Base-by-base conservation (phyloP, 257 asterid species). In the Apocynum venetum region DNA sequence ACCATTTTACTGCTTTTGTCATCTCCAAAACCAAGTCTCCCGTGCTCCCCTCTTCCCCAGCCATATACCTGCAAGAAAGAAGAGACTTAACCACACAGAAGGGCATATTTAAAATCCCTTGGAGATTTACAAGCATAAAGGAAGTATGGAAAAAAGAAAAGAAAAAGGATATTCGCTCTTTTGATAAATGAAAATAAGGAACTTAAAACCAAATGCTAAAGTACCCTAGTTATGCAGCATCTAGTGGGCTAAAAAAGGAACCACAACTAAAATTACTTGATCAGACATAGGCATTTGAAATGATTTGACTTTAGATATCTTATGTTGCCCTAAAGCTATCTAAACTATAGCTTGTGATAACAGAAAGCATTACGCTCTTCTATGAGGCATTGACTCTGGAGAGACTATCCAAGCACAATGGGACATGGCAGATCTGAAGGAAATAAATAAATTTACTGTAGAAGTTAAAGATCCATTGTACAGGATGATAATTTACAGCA, bases 21-120 rank as follows among this genome's bases (percentile, higher is more conserved):
- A 83, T 93, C 98, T 82, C 99, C 99, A 71, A 96, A 96, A 41
- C 99, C 99, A 79, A 96, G 98, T 86, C 98, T 91, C 56, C 99
- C 98, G 51, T 96, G 99, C 86, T 96, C 99, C 51, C 99, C 99
- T 88, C 99, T 89, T 71, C 99, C 99, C 99, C 99, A 96, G 55
- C 97, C 97, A 81, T 90, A 91, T 61, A 96, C 99, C 99, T 95
- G 84, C 65, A 81, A 69, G 68, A 60, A 53, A 82, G 47, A 78
- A 31, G 38, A 71, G 59, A 79, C 52, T 13, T 68, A 65, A 38
- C 61, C 17, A 9, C 20, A 43, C 14, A 68, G 8, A 31, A n/a
- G 48, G 44, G 57, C 43, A 68, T 59, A 48, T 41, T 41, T 3
- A 46, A 31, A 43, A 8, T 43, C 60, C 13, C 35, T 43, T 53